Evolutionary conservation across 306 rosid species (phyloP).

Genomic region (Cicer chorassanicum): DNA sequence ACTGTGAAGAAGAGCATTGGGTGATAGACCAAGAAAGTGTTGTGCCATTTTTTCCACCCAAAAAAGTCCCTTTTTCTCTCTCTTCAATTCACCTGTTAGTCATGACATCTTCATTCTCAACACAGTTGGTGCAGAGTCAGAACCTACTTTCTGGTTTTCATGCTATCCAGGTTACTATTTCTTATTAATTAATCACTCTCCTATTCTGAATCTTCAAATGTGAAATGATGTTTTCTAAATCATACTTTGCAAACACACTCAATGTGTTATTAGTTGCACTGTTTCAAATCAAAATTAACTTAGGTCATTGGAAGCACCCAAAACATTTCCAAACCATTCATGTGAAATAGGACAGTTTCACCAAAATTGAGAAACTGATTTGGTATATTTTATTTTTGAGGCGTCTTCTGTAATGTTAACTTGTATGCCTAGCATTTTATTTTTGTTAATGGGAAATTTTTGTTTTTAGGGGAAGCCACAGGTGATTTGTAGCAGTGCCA

Average conservation of each 20-base stretch:
- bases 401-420: no score
- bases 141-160: constrained; percentile 40
- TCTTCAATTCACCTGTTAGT: neutral
- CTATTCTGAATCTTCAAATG: neutral
- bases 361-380: no score
- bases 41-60: neutral
- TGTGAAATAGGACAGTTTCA: no score
- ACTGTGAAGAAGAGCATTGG: neutral
- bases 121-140: constrained; percentile 50
- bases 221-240: neutral
- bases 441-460: constrained; percentile 5
- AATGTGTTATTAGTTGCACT: no score
- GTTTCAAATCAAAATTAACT: no score
- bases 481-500: constrained; percentile 37
- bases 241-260: no score
- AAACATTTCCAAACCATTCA: no score
- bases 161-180: constrained; percentile 54
- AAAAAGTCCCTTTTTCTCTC: neutral
- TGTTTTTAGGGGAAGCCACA: constrained; percentile 49
- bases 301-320: no score
- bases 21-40: neutral
- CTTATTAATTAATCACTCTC: neutral
- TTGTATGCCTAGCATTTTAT: no score
- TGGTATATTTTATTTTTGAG: no score
- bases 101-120: constrained; percentile 57